A percentile compares a stretch with the other conserved stretches of the same genome.
Evolutionary conservation across 1,139 yeast species (phyloP).

Genomic region (Spathaspora sp.): DNA sequence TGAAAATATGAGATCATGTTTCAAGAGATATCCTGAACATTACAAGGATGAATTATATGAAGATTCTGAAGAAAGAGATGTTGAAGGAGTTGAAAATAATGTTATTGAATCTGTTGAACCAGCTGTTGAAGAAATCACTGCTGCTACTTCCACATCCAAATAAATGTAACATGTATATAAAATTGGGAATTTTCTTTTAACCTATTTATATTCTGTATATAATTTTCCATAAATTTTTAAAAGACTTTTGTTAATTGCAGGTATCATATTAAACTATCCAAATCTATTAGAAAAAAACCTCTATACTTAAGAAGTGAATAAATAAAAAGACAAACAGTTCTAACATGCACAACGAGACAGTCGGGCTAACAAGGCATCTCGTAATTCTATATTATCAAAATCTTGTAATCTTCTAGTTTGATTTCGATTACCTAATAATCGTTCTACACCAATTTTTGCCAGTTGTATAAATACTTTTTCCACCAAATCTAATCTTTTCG

Average conservation of each 20-base stretch:
- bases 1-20: constrained; percentile 91
- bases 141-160: not conserved
- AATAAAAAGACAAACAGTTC: not conserved
- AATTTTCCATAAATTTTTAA: constrained; percentile 1
- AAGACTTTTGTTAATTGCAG: not conserved
- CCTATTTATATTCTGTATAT: not conserved
- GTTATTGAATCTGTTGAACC: constrained; percentile 14
- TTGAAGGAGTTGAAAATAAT: constrained; percentile 13
- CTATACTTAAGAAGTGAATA: not conserved
- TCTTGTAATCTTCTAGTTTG: constrained; percentile 27
- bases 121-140: constrained; percentile 13
- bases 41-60: constrained; percentile 90
- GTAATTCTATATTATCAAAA: constrained; percentile 42
- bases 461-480: constrained; percentile 42
- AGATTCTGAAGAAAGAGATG: constrained; percentile 47
- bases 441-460: constrained; percentile 40
- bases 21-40: constrained; percentile 89
- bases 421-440: constrained; percentile 16
- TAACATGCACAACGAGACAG: constrained; percentile 25
- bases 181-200: not conserved
- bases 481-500: constrained; percentile 40
- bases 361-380: constrained; percentile 5
- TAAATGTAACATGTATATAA: not conserved
- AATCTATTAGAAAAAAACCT: not conserved
- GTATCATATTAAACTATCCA: not conserved